Conservation (phyloP, 2,329 filamentous ascomycete species). For the Cladophialophora immunda region DNA sequence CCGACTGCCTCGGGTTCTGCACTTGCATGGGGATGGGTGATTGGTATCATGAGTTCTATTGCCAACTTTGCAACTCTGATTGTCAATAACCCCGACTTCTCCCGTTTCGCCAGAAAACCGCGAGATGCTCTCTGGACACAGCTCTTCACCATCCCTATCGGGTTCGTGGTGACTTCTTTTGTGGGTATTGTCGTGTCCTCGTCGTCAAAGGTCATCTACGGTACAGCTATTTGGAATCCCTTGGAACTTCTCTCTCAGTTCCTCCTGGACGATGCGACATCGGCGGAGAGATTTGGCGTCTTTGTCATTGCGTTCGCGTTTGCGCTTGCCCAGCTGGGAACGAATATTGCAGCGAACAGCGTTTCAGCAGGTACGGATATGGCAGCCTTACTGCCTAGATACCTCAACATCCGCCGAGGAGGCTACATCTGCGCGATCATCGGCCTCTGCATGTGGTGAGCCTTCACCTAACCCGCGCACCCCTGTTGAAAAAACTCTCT, state of each 20-base stretch:
- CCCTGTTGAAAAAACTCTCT: background rate
- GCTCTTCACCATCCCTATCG: slow-evolving; percentile 37
- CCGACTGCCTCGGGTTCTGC: slow-evolving; percentile 70
- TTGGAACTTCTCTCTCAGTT: slow-evolving; percentile 51
- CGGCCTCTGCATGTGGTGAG: slow-evolving; percentile 50
- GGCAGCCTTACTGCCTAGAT: slow-evolving; percentile 61
- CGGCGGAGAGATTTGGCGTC: slow-evolving; percentile 52
- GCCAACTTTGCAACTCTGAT: slow-evolving; percentile 92
- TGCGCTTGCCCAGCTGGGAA: slow-evolving; percentile 56
- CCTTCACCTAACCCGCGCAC: background rate
- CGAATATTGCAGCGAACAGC: slow-evolving; percentile 59
- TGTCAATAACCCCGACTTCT: slow-evolving; percentile 68
- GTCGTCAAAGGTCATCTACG: slow-evolving; percentile 47
- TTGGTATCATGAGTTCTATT: slow-evolving; percentile 86
- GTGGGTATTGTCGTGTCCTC: slow-evolving; percentile 51
- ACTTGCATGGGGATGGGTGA: slow-evolving; percentile 82
- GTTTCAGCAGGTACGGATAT: slow-evolving; percentile 65
- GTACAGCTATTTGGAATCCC: slow-evolving; percentile 54
- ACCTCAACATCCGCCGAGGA: slow-evolving; percentile 65
- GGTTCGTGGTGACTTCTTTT: slow-evolving; percentile 40
- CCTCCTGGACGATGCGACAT: slow-evolving; percentile 47
- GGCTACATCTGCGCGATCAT: slow-evolving; percentile 56
- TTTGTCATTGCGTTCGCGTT: slow-evolving; percentile 59
- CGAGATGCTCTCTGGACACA: slow-evolving; percentile 44
- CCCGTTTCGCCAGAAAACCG: slow-evolving; percentile 69